A percentile compares a stretch with the other conserved stretches of the same genome.
Evolutionary conservation across 305 asterid species (phyloP).

Genomic region (Fraxinus sp.): DNA sequence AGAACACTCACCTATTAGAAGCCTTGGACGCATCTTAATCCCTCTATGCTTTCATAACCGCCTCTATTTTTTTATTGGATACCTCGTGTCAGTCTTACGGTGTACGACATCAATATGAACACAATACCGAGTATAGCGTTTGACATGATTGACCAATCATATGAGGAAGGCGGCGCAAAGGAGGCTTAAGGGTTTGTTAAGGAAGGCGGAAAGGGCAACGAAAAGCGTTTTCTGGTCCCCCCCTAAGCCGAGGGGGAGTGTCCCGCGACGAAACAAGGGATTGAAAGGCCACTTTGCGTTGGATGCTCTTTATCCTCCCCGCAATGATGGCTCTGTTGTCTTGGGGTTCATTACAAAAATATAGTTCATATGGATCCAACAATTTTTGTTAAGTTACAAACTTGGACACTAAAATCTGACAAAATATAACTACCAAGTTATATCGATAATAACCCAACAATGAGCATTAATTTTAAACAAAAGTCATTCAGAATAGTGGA

Average conservation of each 20-base stretch:
- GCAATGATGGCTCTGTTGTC: too few species aligned
- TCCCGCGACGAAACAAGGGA: background rate
- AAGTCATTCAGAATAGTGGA: background rate
- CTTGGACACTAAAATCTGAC: background rate
- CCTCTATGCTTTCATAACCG: too few species aligned
- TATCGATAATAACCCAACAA: background rate
- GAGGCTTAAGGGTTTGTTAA: background rate
- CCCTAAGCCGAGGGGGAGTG: background rate
- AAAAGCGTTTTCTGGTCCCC: background rate
- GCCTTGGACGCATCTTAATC: too few species aligned
- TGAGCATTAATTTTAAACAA: background rate
- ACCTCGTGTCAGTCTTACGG: too few species aligned
- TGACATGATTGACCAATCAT: too few species aligned
- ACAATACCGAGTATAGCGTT: too few species aligned
- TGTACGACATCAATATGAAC: too few species aligned
- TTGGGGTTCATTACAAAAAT: background rate
- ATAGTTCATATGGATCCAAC: background rate
- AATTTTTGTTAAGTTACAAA: background rate
- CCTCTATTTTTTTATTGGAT: too few species aligned
- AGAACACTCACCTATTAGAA: too few species aligned
- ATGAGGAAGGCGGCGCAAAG: background rate
- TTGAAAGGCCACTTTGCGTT: background rate
- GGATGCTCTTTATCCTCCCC: too few species aligned
- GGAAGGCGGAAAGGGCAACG: conserved; percentile 4
- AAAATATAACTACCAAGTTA: background rate